Evolutionary conservation across 345 rosid genomes (phyloP).

Genomic region (Acer campestre): DNA sequence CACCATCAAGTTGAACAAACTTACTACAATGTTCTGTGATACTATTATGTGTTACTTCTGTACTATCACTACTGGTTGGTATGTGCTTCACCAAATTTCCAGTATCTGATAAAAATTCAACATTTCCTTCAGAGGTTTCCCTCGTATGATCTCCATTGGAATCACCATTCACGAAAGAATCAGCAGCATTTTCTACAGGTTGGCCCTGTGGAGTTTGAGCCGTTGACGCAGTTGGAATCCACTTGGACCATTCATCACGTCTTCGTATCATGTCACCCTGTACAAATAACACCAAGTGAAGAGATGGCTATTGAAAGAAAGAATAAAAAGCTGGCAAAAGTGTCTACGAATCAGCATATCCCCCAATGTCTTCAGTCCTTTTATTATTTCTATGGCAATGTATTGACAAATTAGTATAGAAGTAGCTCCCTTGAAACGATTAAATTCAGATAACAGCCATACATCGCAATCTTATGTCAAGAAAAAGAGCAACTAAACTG

Average conservation of each 20-base stretch:
- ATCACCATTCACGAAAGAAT: slow-evolving; percentile 24
- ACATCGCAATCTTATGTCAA: background rate
- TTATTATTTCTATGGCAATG: background rate
- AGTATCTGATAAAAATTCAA: slow-evolving; percentile 8
- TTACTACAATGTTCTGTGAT: slow-evolving; percentile 19
- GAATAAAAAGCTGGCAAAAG: too few species aligned
- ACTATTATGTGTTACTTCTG: slow-evolving; percentile 13
- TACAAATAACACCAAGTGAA: slow-evolving; percentile 24
- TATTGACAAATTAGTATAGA: background rate
- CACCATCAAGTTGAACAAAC: slow-evolving; percentile 20
- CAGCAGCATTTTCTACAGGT: slow-evolving; percentile 33
- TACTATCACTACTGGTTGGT: slow-evolving; percentile 20
- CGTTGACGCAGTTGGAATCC: slow-evolving; percentile 52
- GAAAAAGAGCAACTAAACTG: too few species aligned
- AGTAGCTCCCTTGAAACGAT: background rate
- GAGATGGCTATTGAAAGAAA: background rate
- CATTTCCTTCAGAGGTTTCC: slow-evolving; percentile 28
- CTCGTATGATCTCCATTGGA: slow-evolving; percentile 30
- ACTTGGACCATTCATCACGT: slow-evolving; percentile 76
- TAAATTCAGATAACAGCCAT: background rate
- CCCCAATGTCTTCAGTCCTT: too few species aligned
- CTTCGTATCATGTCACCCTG: slow-evolving; percentile 81
- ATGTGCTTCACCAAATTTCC: slow-evolving; percentile 20
- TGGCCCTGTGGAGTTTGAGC: slow-evolving; percentile 42
- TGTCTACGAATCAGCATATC: too few species aligned